Evolutionary conservation across 2,329 filamentous ascomycete species (phyloP).

Genomic region (Xylariaceae sp.): DNA sequence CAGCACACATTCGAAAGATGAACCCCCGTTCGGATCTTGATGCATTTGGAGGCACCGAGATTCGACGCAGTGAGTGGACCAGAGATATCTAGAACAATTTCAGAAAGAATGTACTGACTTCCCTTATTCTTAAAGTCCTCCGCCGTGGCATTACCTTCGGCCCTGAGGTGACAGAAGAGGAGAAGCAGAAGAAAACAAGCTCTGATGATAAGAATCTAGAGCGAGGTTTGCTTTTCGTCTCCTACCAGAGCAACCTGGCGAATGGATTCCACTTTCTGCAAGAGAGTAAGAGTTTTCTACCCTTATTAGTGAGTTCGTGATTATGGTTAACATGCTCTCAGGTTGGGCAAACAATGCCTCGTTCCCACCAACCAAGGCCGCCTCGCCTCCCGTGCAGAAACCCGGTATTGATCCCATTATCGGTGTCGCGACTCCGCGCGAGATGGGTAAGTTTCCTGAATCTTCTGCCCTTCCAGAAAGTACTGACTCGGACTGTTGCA

Average conservation of each 20-base stretch:
- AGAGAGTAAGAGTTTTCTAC: constrained; percentile 24
- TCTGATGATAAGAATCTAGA: constrained; percentile 30
- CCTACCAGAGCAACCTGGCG: constrained; percentile 40
- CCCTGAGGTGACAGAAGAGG: constrained; percentile 33
- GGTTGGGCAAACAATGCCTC: constrained; percentile 19
- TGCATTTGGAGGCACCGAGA: constrained; percentile 22
- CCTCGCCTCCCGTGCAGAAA: not conserved
- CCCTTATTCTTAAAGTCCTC: constrained; percentile 25
- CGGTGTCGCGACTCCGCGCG: constrained; percentile 20
- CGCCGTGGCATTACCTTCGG: constrained; percentile 43
- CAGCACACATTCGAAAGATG: constrained; percentile 44
- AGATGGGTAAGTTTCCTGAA: constrained; percentile 12
- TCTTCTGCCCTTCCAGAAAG: not conserved
- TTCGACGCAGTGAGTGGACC: constrained; percentile 28
- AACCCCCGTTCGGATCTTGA: constrained; percentile 38
- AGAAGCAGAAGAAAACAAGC: constrained; percentile 24
- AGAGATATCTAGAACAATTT: not conserved
- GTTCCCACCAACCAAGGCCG: constrained; percentile 12
- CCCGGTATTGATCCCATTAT: constrained; percentile 22
- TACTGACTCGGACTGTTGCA: not conserved
- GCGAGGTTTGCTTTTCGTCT: constrained; percentile 42
- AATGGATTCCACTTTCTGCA: constrained; percentile 40
- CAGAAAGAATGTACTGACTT: not conserved
- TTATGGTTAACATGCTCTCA: constrained; percentile 28
- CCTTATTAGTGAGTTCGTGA: not conserved